Percentiles rank a stretch among this genome's conserved stretches.
phyloP scores from a whole-genome alignment of 495 filamentous ascomycete species.

The Physcia stellaris region DNA sequence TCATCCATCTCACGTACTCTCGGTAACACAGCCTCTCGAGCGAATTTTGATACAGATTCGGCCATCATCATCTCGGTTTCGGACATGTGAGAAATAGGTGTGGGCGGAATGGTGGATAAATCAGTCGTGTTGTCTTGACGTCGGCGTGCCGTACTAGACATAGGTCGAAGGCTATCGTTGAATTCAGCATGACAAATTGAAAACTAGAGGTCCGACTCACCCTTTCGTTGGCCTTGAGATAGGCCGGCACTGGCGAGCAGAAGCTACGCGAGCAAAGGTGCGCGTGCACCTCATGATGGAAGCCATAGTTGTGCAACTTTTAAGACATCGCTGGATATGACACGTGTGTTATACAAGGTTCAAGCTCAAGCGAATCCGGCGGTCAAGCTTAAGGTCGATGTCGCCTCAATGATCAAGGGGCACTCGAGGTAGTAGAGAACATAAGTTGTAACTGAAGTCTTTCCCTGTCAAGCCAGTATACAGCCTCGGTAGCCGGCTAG shows the following conservation, averaged over 20 bases:
- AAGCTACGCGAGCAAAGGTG: constrained; percentile 47
- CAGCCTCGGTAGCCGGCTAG: too few species aligned
- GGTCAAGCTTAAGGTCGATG: too few species aligned
- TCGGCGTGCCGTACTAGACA: constrained; percentile 37
- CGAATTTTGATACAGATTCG: constrained; percentile 83
- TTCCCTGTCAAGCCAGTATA: too few species aligned
- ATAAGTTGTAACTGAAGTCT: too few species aligned
- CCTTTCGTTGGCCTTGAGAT: constrained; percentile 30
- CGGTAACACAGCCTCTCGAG: constrained; percentile 72
- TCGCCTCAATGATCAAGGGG: too few species aligned
- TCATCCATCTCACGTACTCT: constrained; percentile 98
- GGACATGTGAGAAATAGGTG: constrained; percentile 84
- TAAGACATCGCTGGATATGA: too few species aligned
- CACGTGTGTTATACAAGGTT: too few species aligned
- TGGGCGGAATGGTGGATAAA: constrained; percentile 62
- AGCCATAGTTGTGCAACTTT: constrained; percentile 58
- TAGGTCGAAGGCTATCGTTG: constrained; percentile 1
- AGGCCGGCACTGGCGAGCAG: constrained; percentile 31
- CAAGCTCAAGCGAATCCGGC: too few species aligned
- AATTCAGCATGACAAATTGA: too few species aligned
- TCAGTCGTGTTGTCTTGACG: constrained; percentile 41
- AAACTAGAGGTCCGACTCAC: too few species aligned
- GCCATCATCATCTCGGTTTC: constrained; percentile 83
- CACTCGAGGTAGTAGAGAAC: too few species aligned
- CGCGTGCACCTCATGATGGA: constrained; percentile 54